Evolutionary conservation across 177 flowering plant species (phyloP).

Genomic region (Vitis hybrid): DNA sequence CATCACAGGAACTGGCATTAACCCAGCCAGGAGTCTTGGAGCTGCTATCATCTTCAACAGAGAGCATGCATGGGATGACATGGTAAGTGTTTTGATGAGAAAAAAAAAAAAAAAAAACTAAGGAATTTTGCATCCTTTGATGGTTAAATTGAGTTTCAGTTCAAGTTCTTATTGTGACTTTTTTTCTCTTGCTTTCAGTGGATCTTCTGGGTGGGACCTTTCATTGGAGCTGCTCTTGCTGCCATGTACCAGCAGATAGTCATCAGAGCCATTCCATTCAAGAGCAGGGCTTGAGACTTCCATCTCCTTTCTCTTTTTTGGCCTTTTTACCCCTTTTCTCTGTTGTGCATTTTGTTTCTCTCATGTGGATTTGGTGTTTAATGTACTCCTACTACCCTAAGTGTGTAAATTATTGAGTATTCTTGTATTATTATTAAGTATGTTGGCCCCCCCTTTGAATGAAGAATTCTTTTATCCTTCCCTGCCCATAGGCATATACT

Average conservation of each 20-base stretch:
- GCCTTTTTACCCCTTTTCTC: background rate
- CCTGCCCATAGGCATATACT: too few relatives aligned
- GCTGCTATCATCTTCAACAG: constrained; percentile 83
- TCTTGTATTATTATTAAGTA: too few relatives aligned
- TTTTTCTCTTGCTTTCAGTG: constrained; percentile 19
- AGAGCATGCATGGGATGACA: constrained; percentile 74
- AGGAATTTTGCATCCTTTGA: background rate
- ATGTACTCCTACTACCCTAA: background rate
- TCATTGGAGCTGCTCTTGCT: constrained; percentile 47
- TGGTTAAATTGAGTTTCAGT: background rate
- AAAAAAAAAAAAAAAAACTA: too few relatives aligned
- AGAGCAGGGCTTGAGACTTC: constrained; percentile 26
- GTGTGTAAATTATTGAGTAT: constrained; percentile 22
- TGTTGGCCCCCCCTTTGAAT: background rate
- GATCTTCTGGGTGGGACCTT: constrained; percentile 45
- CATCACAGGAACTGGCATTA: constrained; percentile 89
- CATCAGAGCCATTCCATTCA: constrained; percentile 59
- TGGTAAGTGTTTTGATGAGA: constrained; percentile 29
- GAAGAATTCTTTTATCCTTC: constrained; percentile 7
- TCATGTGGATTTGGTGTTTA: too few relatives aligned
- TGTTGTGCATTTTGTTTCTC: background rate
- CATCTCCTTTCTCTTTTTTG: background rate
- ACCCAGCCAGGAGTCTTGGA: constrained; percentile 92
- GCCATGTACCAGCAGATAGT: constrained; percentile 41
- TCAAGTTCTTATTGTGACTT: background rate